Conservation (phyloP, 176 grass and related monocot species). For the Olyra latifolia region DNA sequence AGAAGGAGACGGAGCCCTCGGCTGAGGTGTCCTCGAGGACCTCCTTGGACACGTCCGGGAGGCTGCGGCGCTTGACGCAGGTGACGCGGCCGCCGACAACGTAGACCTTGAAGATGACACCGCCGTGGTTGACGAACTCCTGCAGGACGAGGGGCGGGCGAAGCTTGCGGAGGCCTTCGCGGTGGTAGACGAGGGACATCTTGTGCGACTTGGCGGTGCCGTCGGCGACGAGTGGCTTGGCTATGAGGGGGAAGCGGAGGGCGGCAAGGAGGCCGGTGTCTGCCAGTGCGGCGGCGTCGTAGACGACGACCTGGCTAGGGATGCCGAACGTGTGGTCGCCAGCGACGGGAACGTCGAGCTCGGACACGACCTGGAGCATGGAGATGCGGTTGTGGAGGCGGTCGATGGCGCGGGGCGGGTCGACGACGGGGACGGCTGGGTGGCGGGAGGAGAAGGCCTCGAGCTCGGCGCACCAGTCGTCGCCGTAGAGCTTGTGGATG, state of each 20-base stretch:
- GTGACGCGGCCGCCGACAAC: constrained; percentile 74
- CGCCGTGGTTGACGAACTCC: constrained; percentile 96
- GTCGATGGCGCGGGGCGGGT: constrained; percentile 76
- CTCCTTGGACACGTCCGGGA: constrained; percentile 85
- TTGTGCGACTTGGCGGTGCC: constrained; percentile 78
- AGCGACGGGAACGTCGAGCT: constrained; percentile 54
- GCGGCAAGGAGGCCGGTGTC: constrained; percentile 70
- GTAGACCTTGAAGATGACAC: constrained; percentile 97
- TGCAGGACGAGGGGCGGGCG: constrained; percentile 89
- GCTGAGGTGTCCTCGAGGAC: constrained; percentile 45
- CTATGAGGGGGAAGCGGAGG: constrained; percentile 84
- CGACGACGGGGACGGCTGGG: constrained; percentile 62
- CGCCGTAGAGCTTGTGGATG: constrained; percentile 80
- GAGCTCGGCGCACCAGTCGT: constrained; percentile 73
- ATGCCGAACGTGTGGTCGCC: constrained; percentile 70
- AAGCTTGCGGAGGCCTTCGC: constrained; percentile 66
- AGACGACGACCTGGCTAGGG: constrained; percentile 81
- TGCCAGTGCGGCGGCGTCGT: constrained; percentile 62
- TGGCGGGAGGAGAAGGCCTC: constrained; percentile 54
- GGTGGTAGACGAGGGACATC: constrained; percentile 81
- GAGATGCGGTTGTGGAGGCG: constrained; percentile 93
- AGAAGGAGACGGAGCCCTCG: constrained; percentile 73
- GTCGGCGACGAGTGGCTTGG: constrained; percentile 88
- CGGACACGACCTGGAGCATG: constrained; percentile 95
- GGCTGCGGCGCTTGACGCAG: constrained; percentile 87